Conservation (phyloP, 306 rosid genomes). For the Vigna reflexopilosa region DNA sequence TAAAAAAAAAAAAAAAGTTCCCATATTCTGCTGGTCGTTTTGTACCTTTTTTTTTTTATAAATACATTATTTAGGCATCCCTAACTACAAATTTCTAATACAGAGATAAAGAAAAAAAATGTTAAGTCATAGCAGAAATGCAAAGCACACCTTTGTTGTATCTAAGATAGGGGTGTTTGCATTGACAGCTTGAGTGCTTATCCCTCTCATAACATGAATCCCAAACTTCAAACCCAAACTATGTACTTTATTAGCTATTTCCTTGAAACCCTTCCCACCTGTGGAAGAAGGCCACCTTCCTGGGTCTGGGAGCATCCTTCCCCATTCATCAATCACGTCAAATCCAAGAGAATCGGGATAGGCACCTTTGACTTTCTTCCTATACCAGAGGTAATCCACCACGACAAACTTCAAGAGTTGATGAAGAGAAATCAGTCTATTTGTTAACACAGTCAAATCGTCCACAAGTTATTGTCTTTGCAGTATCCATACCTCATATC, state of each 20-base stretch:
- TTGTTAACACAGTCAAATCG: slow-evolving; percentile 28
- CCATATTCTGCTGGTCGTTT: slow-evolving; percentile 1
- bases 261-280: slow-evolving; percentile 75
- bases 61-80: not conserved
- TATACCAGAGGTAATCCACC: slow-evolving; percentile 98
- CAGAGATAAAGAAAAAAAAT: not conserved
- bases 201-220: slow-evolving; percentile 97
- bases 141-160: slow-evolving; percentile 61
- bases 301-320: slow-evolving; percentile 89
- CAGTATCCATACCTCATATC: slow-evolving; percentile 72
- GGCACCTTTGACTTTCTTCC: slow-evolving; percentile 83
- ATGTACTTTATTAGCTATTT: slow-evolving; percentile 81
- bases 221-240: slow-evolving; percentile 90
- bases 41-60: not conserved
- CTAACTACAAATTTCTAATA: not conserved
- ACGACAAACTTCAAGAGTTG: slow-evolving; percentile 77
- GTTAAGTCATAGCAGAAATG: slow-evolving; percentile 15
- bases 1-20: not conserved
- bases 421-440: slow-evolving; percentile 32
- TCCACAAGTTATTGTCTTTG: slow-evolving; percentile 12
- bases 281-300: slow-evolving; percentile 91
- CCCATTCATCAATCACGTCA: slow-evolving; percentile 94
- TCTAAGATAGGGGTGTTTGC: slow-evolving; percentile 95
- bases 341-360: slow-evolving; percentile 79
- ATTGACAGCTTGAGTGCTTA: slow-evolving; percentile 94